A percentile compares a stretch with the other conserved stretches of the same genome.
Conservation (phyloP, 371 early-diverging fungal genomes). For the Haplosporangium sp. region DNA sequence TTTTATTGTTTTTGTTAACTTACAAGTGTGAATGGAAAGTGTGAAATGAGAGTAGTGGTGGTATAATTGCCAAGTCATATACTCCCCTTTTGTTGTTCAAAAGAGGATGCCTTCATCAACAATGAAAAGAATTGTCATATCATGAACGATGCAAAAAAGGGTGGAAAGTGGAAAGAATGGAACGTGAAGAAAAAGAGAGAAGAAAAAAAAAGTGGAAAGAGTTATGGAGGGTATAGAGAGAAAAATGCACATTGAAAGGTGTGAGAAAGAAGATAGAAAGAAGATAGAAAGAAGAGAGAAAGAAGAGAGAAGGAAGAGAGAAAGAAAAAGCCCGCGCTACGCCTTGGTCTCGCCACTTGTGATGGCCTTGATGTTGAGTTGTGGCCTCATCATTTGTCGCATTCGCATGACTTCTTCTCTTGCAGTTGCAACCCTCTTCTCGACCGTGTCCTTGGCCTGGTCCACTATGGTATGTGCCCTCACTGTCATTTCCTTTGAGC, state of each 20-base stretch:
- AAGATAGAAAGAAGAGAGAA: not conserved
- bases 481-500: slow-evolving; percentile 47
- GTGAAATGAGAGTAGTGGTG: not conserved
- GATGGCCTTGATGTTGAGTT: slow-evolving; percentile 6
- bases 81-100: not conserved
- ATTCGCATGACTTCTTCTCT: slow-evolving; percentile 26
- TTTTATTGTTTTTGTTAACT: too few relatives aligned
- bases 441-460: slow-evolving; percentile 21
- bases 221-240: too few relatives aligned
- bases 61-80: not conserved
- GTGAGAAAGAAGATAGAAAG: not conserved
- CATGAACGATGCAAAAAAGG: not conserved
- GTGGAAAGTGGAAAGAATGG: not conserved
- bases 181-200: not conserved
- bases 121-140: not conserved
- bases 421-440: slow-evolving; percentile 46
- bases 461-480: slow-evolving; percentile 32
- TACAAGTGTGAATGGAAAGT: too few relatives aligned
- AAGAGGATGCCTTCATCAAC: not conserved
- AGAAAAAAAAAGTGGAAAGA: too few relatives aligned
- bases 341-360: not conserved
- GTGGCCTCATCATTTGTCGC: slow-evolving; percentile 18
- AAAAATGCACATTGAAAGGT: too few relatives aligned
- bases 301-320: not conserved
- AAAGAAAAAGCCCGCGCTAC: not conserved